Evolutionary conservation across 768 basidiomycete genomes (phyloP), one percentile per base, ranked within the genome.

Genomic region (Fomitopsis pulvina): DNA sequence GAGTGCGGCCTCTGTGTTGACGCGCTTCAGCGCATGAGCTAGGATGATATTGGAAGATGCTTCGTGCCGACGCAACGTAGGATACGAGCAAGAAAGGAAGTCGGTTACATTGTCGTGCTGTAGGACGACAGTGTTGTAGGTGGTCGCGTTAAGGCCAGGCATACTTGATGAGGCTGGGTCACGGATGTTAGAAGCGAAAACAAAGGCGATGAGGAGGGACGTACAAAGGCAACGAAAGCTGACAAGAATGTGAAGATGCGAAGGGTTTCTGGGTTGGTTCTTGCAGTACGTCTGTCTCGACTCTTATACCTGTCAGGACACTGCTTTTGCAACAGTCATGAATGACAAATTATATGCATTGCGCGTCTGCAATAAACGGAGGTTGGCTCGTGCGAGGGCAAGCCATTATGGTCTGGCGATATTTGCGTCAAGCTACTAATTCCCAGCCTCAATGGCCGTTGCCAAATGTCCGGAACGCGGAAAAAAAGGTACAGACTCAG

Each of bases 41-140:
- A 79, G 61, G 42, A 81, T 71, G 44, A 79, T 73, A 51, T 80
- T 80, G 20, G 77, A 66, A 1, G 75, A 74, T 22, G 65, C 67
- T 56, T 80, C 77, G 41, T 78, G 64, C 25, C 59, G 62, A 29
- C 63, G 64, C 40, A 79, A 68, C 6, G 70, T 68, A 20, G 71
- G 69, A 50, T 71, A 71, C 12, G 73, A 61, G 25, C 62, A 63
- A 3, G 66, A 54, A 25, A 79, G 67, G 52, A 77, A 76, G 38
- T 70, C 64, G 40, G 58, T 62, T 18, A 74, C 66, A 47, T 68
- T 59, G 48, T 59, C 51, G 54, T 78, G 75, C 51, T 71, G 65
- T 39, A 71, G 55, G 46, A 76, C 54, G 21, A 67, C 38, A 29
- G 64, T 49, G 22, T 51, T 52, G 43, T 54, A 49, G 21, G 57